phyloP scores from a whole-genome alignment of 768 basidiomycete species.

The Psilocybe sp. region DNA sequence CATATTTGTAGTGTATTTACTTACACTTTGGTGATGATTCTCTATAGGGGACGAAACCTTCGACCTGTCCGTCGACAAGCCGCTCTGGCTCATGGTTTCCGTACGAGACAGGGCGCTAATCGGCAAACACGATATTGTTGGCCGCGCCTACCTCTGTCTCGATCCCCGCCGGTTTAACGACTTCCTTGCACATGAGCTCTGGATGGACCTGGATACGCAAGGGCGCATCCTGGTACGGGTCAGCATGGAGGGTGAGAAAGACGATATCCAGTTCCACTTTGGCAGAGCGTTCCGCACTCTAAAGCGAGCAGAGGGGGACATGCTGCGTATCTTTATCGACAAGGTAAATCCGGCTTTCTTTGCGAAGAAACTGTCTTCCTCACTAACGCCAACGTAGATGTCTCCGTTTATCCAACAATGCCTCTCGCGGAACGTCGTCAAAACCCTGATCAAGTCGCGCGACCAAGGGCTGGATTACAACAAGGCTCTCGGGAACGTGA shows the following conservation, averaged over 20 bases:
- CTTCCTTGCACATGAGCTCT: slow-evolving; percentile 85
- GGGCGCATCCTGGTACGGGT: slow-evolving; percentile 85
- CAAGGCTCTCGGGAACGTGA: slow-evolving; percentile 81
- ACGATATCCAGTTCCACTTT: slow-evolving; percentile 97
- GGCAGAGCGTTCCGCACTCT: slow-evolving; percentile 92
- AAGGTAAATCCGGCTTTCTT: slow-evolving; percentile 55
- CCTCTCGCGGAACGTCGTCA: slow-evolving; percentile 73
- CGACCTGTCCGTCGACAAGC: slow-evolving; percentile 88
- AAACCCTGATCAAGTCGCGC: slow-evolving; percentile 68
- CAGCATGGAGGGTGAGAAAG: slow-evolving; percentile 99
- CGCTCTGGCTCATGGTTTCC: slow-evolving; percentile 97
- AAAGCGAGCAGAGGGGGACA: slow-evolving; percentile 91
- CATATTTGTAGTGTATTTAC: neutral
- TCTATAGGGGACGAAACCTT: slow-evolving; percentile 92
- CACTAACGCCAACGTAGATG: slow-evolving; percentile 56
- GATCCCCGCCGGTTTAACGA: slow-evolving; percentile 89
- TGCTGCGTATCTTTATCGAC: slow-evolving; percentile 95
- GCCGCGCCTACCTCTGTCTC: slow-evolving; percentile 87
- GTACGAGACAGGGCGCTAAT: slow-evolving; percentile 87
- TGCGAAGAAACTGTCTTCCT: neutral
- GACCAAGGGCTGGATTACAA: slow-evolving; percentile 74
- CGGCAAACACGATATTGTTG: slow-evolving; percentile 91
- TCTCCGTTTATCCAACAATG: slow-evolving; percentile 88
- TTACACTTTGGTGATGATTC: slow-evolving; percentile 7
- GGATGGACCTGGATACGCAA: slow-evolving; percentile 85